Evolutionary conservation across 2,329 filamentous ascomycete species (phyloP).

Genomic region (Exserohilum turcica): DNA sequence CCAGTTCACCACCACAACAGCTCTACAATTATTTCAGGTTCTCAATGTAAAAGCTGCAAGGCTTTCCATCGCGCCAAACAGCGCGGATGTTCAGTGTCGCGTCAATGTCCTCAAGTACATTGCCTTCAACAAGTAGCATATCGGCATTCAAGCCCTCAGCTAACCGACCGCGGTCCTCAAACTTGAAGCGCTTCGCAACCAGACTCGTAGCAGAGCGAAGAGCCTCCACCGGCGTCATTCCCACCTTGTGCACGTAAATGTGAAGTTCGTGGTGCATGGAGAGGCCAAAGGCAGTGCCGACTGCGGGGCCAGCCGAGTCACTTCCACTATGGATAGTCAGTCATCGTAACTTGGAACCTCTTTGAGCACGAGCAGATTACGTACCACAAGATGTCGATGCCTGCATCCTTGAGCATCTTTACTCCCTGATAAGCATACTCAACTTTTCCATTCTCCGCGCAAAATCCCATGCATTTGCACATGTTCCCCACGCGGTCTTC

Average conservation of each 20-base stretch:
- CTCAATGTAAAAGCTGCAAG: conserved; percentile 33
- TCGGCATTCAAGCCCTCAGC: conserved; percentile 51
- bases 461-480: conserved; percentile 52
- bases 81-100: conserved; percentile 50
- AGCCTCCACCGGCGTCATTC: conserved; percentile 52
- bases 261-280: conserved; percentile 51
- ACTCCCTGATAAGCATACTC: conserved; percentile 53
- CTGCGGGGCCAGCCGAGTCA: conserved; percentile 51
- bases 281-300: conserved; percentile 53
- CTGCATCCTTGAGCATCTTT: conserved; percentile 45
- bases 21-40: conserved; percentile 14
- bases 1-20: background rate
- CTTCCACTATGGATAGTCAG: conserved; percentile 43
- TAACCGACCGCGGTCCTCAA: conserved; percentile 49
- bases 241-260: conserved; percentile 50
- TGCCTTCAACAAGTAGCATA: conserved; percentile 52
- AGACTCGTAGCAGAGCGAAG: conserved; percentile 49
- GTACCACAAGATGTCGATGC: conserved; percentile 51
- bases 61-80: conserved; percentile 51
- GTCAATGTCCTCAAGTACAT: conserved; percentile 51
- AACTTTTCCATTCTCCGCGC: conserved; percentile 37
- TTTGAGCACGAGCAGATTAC: background rate
- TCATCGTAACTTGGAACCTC: background rate
- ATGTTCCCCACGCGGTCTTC: conserved; percentile 43
- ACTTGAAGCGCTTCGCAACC: conserved; percentile 49